Conservation (phyloP, 2,329 filamentous ascomycete genomes). For the Zymoseptoria passerinii region DNA sequence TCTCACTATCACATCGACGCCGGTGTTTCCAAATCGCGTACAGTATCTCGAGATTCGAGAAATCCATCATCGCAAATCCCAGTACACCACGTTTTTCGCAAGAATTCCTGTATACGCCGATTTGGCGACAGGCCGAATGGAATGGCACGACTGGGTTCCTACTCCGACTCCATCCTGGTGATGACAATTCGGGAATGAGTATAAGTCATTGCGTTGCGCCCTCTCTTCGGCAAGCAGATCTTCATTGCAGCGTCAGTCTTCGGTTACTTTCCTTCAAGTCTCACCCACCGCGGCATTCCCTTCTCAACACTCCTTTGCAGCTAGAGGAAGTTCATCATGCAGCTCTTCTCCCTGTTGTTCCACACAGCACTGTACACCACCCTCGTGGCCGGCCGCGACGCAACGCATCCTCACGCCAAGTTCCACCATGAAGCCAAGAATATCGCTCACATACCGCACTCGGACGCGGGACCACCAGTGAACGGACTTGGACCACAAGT, state of each 20-base stretch:
- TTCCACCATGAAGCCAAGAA: conserved; percentile 8
- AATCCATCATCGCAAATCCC: no score
- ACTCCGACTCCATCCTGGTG: neutral
- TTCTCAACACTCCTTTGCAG: neutral
- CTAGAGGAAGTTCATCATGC: neutral
- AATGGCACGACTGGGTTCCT: neutral
- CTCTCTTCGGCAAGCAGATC: neutral
- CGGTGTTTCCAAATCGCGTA: neutral
- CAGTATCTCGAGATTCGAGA: no score
- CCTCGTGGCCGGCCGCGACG: neutral
- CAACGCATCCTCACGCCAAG: conserved; percentile 4
- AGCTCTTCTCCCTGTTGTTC: neutral
- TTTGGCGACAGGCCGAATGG: neutral
- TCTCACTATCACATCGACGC: neutral
- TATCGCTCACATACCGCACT: neutral
- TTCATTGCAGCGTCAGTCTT: neutral
- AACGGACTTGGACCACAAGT: neutral
- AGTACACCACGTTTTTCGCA: neutral
- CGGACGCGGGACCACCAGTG: neutral
- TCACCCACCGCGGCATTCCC: neutral
- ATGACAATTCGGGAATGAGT: neutral
- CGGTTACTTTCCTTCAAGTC: neutral
- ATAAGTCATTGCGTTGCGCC: neutral
- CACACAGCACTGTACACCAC: neutral
- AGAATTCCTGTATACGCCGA: neutral